Base-by-base conservation (phyloP, 2,329 filamentous ascomycete species). In the Rachicladosporium sp. region DNA sequence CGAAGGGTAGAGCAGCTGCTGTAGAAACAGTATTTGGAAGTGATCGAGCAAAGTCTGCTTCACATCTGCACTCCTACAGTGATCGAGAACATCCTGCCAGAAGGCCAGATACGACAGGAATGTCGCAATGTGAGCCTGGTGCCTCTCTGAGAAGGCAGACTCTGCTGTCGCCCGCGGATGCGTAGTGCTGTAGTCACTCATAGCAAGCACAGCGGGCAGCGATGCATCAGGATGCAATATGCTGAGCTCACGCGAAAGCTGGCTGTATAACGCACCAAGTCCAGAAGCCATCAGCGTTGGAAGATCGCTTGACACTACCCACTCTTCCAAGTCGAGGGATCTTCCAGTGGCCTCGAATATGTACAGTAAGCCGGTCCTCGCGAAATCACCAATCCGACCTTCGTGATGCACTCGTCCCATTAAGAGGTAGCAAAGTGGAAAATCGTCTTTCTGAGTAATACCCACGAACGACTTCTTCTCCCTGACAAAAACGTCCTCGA, bases 331-430 rank as follows among this genome's bases (percentile, higher is more conserved):
- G 1, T 78, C 74, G 12, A 78, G 74, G 1, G 87, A 93, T 49
- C 78, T 81, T 0, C 86, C 89, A 0, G 89, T 86, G 1, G 86
- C 84, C 63, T 96, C 89, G 50, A 96, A 94, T 43, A 98, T 84
- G 62, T 98, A 98, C 6, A 98, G 71, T 45, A 98, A 61, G 0
- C 91, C 91, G 0, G 91, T 98, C 42, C 91, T 73, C 2, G 91
- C 89, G 67, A 98, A 98, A 61, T 98, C 91, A 9, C 91, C 91
- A 11, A 93, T 82, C 41, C 89, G 80, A 32, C 91, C 91, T 57
- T 95, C 89, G 49, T 93, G 82, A 55, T 98, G 89, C 38, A 98
- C 93, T 57, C 94, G 93, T 58, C 98, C 88, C 57, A 98, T 84
- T 48, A 98, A 69, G 31, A 96, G 74, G 58, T 96, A 96, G 63